A percentile compares a stretch with the other conserved stretches of the same genome.
phyloP scores from a whole-genome alignment of 2,329 filamentous ascomycete species.

The Xylaria sp. region DNA sequence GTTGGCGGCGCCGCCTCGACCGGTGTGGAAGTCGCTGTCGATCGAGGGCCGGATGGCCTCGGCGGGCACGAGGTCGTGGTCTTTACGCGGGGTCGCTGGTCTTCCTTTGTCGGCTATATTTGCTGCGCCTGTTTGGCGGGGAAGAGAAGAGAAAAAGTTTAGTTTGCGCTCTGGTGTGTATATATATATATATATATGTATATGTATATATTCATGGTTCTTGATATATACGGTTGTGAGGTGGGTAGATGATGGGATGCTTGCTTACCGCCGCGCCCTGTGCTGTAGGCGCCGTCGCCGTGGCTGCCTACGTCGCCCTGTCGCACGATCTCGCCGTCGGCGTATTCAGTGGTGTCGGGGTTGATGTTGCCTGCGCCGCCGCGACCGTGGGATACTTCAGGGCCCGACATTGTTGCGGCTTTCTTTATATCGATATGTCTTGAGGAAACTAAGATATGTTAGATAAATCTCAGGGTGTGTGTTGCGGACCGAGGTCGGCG shows the following conservation, averaged over 20 bases:
- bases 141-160: not conserved
- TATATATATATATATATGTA: not conserved
- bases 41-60: constrained; percentile 61
- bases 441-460: constrained; percentile 6
- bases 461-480: not conserved
- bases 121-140: constrained; percentile 60
- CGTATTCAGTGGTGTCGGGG: constrained; percentile 67
- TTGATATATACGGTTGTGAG: not conserved
- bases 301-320: constrained; percentile 65
- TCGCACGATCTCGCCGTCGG: constrained; percentile 71
- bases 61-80: constrained; percentile 65
- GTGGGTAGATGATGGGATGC: constrained; percentile 33
- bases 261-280: constrained; percentile 67
- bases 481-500: not conserved
- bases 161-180: not conserved
- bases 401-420: constrained; percentile 47
- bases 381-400: constrained; percentile 69
- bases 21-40: constrained; percentile 64
- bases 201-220: no score
- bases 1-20: constrained; percentile 70
- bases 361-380: constrained; percentile 72
- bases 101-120: constrained; percentile 65
- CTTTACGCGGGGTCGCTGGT: constrained; percentile 55
- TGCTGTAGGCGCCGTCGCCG: constrained; percentile 67
- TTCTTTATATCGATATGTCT: not conserved